Base-by-base conservation (phyloP, 805 yeast species). In the Candida ponderosae region DNA sequence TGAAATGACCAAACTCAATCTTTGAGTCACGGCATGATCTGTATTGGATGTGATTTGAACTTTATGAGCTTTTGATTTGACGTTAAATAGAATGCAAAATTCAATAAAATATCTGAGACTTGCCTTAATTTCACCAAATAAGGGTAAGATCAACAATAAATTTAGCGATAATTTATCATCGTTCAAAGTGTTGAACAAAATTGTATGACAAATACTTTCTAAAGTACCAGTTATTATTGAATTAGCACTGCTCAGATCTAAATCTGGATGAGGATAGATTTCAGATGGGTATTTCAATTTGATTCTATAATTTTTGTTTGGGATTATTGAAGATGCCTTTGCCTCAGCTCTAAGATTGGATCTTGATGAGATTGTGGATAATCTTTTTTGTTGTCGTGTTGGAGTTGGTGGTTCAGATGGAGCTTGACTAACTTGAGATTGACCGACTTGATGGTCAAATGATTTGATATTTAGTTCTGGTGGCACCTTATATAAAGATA, bases 191-290 rank as follows among this genome's bases (percentile, higher is more conserved):
- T 69, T 69, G 54, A 79, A 79, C 14, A 87, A 54, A 19, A 85
- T 63, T 4, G 83, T 72, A 59, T 89, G 97, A 39, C 89, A 75
- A 28, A 88, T 66, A 33, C 88, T 73, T 55, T 88, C 96, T 10
- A 74, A 51, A 0, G 85, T 54, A 16, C 85, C 85, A 18, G 72
- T 66, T 7, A 67, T 44, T 17, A 71, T 60, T 16, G 71, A 70
- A 17, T 72, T 68, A 4, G 61, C 53, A 15, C 57, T 53, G 49
- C 80, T 85, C 40, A 74, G 42, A 26, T 59, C 64, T 21, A 80
- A 52, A 33, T 72, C 76, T 6, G 87, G 87, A 49, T 81, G 89
- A 9, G 84, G 82, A 41, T 66, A 73, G 3, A 51, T 54, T 20
- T 66, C 65, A 7, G 72, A 70, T 11, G 57, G 33, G 40, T 69